These are phyloP conservation scores for Sporothrix pseudoabietina DNA, from an alignment of 2,329 filamentous ascomycete genomes.

Conservation along the genomic window DNA sequence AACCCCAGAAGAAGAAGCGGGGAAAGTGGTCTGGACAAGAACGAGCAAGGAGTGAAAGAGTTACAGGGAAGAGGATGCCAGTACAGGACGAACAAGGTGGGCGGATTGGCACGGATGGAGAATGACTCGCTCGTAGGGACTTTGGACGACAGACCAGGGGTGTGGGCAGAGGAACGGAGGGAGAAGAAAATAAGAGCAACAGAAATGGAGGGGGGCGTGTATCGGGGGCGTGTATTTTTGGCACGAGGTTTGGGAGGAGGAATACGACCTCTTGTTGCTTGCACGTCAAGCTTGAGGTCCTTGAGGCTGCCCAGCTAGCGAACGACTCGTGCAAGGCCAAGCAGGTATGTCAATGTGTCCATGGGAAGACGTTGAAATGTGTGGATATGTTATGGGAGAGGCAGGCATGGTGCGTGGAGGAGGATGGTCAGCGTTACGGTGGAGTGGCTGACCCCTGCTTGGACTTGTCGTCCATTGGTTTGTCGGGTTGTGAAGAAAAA, in stretches of 20 bases:
- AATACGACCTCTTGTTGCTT: background rate
- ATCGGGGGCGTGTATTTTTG: background rate
- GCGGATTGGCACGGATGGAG: background rate
- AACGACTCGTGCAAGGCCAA: background rate
- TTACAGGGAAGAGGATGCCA: background rate
- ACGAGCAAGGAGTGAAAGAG: background rate
- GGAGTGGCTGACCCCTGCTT: background rate
- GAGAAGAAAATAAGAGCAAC: background rate
- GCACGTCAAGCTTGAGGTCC: background rate
- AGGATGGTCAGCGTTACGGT: background rate
- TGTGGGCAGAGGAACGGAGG: background rate
- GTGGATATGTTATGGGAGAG: background rate
- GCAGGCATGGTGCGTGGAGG: background rate
- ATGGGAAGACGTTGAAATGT: conserved; percentile 1
- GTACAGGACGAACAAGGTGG: background rate
- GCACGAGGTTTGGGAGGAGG: background rate
- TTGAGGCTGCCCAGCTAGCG: background rate
- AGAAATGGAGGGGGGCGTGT: background rate
- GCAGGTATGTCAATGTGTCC: background rate
- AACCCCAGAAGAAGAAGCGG: conserved; percentile 16
- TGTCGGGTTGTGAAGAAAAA: background rate
- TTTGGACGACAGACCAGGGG: background rate
- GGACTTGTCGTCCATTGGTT: background rate
- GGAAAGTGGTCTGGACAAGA: background rate
- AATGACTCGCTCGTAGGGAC: conserved; percentile 19